These are phyloP conservation scores for Lichina pygmaea DNA, from an alignment of 495 filamentous ascomycete species.

Conservation along the genomic window DNA sequence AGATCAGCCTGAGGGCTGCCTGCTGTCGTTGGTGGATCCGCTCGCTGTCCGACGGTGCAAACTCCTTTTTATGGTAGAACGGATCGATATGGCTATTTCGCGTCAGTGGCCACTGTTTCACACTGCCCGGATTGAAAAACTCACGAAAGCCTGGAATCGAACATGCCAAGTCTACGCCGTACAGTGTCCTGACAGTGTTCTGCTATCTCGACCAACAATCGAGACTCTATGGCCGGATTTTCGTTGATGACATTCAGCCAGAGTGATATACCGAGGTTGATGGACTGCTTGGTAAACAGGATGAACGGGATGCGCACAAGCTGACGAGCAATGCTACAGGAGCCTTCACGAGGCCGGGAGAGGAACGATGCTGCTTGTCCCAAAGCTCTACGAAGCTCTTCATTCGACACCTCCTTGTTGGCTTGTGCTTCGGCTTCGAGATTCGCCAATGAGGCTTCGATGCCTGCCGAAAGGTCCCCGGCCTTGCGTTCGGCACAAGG, in stretches of 20 bases:
- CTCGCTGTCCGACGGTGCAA: conserved; percentile 67
- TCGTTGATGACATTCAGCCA: conserved; percentile 96
- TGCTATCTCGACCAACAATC: conserved; percentile 57
- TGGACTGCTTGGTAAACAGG: conserved; percentile 79
- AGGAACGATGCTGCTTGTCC: conserved; percentile 62
- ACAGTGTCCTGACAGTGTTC: conserved; percentile 69
- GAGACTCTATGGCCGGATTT: conserved; percentile 64
- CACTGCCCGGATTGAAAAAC: conserved; percentile 3
- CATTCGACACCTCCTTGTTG: conserved; percentile 37
- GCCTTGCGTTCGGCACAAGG: no score
- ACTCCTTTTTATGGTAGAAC: conserved; percentile 73
- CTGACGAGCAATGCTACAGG: conserved; percentile 52
- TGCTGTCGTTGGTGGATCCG: conserved; percentile 49
- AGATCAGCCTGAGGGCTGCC: conserved; percentile 45
- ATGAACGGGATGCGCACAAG: conserved; percentile 77
- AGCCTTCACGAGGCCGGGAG: conserved; percentile 42
- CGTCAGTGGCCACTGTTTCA: conserved; percentile 7
- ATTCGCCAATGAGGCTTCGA: conserved; percentile 28
- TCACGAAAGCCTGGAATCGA: conserved; percentile 42
- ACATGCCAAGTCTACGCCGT: conserved; percentile 48
- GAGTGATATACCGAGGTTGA: conserved; percentile 81
- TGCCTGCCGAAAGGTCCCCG: conserved; percentile 4
- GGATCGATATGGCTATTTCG: conserved; percentile 45
- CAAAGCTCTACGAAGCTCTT: conserved; percentile 52
- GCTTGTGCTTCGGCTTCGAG: conserved; percentile 40